Base-by-base conservation (phyloP, 345 rosid species). In the Gynandropsis gynandra region DNA sequence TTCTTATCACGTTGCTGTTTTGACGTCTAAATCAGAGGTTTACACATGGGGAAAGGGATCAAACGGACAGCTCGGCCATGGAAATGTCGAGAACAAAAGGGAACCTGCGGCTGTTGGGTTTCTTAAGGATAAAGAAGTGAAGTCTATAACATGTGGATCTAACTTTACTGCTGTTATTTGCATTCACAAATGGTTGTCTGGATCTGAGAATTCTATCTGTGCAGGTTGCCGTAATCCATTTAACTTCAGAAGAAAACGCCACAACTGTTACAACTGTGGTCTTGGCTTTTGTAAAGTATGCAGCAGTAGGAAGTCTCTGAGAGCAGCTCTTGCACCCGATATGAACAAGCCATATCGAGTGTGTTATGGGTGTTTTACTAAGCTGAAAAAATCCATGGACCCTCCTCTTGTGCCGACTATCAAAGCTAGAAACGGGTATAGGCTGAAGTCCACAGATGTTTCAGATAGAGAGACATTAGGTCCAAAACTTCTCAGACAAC, bases 181-280 rank as follows among this genome's bases (percentile, higher is more conserved):
- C 66, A 70, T 74, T 58, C 93, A 85, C 59, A 83, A 76, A 66
- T 69, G 76, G 82, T 72, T 81, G 51, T 61, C 83, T 21, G 73
- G 77, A 49, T 70, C 75, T 52, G 93, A 81, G 62, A 83, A 83
- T 48, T 79, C 87, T n/a, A 49, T 75, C 11, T 89, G 95, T 70
- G 77, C 82, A n/a, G 85, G 80, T 54, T 89, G 97, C 39, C 95
- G 64, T n/a, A 79, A 81, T 61, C 85, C 79, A 37, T 89, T 85
- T 58, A 79, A 73, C 50, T 85, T 89, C 47, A 74, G 82, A 72
- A 83, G 95, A 75, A 89, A 89, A 65, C 89, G 89, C 10, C 97
- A 85, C 76, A 89, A 85, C 62, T 89, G 97, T 72, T 89, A 89
- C 71, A 89, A 89, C 50, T 89, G 97, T 49, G 97, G 97, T 36